These are phyloP conservation scores for Cucurbita maxima DNA, from an alignment of 306 rosid genomes.

Conservation along the genomic window DNA sequence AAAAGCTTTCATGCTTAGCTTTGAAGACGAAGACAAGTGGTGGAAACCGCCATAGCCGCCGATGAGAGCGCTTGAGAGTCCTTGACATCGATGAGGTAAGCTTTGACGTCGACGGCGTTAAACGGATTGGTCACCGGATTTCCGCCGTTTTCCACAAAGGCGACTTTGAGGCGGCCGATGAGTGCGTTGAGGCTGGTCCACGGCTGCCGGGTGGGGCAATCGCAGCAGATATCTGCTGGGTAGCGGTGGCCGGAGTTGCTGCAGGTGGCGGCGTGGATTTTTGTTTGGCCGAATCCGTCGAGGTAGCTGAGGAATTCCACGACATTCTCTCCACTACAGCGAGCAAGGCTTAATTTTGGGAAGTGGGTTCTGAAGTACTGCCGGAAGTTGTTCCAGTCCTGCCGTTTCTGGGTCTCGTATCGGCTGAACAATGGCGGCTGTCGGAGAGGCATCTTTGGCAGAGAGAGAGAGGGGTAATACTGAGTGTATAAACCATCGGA, in stretches of 20 bases:
- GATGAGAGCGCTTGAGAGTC: neutral
- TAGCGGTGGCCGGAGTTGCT: neutral
- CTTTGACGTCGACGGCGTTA: neutral
- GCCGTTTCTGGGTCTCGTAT: conserved; percentile 3
- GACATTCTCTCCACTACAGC: neutral
- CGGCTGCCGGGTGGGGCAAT: neutral
- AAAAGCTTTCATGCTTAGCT: neutral
- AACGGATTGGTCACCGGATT: neutral
- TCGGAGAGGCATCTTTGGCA: neutral
- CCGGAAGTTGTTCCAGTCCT: conserved; percentile 6
- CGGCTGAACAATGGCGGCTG: neutral
- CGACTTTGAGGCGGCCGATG: conserved; percentile 7
- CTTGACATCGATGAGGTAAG: neutral
- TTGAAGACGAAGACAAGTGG: neutral
- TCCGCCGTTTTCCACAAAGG: conserved; percentile 8
- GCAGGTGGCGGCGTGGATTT: neutral
- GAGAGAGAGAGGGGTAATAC: neutral
- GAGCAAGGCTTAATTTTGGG: neutral
- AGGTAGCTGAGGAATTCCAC: conserved; percentile 5
- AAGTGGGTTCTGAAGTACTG: neutral
- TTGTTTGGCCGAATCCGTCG: neutral
- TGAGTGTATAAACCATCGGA: neutral
- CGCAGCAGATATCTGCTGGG: neutral
- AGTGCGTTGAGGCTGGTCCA: neutral
- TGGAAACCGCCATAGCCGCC: neutral